Conservation (phyloP, 306 rosid species). For the Prunus mongolica region DNA sequence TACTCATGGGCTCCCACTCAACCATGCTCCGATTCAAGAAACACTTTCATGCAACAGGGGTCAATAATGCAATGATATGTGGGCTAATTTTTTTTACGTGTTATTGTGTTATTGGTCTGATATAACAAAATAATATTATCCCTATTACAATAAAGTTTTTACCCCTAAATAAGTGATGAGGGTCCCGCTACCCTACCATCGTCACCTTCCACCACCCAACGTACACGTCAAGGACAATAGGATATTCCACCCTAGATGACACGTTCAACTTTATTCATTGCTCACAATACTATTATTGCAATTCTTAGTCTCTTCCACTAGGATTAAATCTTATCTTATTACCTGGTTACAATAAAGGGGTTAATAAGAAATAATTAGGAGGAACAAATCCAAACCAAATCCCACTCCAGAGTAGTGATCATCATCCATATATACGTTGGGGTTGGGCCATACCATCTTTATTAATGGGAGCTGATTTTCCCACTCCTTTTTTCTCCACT, state of each 20-base stretch:
- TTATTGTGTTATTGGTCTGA: no score
- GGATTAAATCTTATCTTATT: slow-evolving; percentile 35
- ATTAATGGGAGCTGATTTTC: no score
- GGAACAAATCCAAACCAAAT: slow-evolving; percentile 56
- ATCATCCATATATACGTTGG: background rate
- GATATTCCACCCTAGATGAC: slow-evolving; percentile 26
- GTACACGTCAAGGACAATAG: slow-evolving; percentile 65
- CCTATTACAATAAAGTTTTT: no score
- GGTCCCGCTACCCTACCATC: slow-evolving; percentile 1
- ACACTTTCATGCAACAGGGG: no score
- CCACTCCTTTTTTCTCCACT: no score
- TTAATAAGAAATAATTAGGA: slow-evolving; percentile 15
- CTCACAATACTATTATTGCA: background rate
- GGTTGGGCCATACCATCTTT: background rate
- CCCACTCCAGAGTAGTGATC: slow-evolving; percentile 39
- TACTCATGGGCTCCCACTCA: no score
- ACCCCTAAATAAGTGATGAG: background rate
- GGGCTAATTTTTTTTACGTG: no score
- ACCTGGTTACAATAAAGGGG: slow-evolving; percentile 10
- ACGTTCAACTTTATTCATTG: slow-evolving; percentile 11
- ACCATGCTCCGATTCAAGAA: no score
- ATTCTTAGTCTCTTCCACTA: slow-evolving; percentile 30
- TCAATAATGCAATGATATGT: no score
- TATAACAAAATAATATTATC: rapidly evolving
- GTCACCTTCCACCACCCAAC: slow-evolving; percentile 54